These are phyloP conservation scores for Closterium sp. DNA, from an alignment of 139 green algal species.

Conservation along the genomic window DNA sequence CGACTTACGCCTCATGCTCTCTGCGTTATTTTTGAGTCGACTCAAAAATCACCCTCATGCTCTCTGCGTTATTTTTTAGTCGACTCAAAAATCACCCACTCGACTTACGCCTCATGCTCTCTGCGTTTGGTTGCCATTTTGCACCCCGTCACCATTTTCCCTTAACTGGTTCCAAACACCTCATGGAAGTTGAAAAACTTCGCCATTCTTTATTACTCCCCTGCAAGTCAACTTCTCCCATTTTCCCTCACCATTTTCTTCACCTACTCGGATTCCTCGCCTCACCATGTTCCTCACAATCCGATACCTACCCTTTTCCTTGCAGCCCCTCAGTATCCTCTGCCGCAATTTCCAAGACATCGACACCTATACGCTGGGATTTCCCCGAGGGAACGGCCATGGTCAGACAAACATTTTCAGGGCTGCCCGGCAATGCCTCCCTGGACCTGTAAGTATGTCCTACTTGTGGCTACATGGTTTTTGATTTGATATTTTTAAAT, in stretches of 20 bases:
- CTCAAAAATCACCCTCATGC: neutral
- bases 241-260: neutral
- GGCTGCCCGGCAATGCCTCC: conserved; percentile 31
- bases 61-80: neutral
- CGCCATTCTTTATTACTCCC: too few relatives aligned
- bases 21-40: neutral
- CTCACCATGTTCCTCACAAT: too few relatives aligned
- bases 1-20: too few relatives aligned
- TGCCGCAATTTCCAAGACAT: conserved; percentile 42
- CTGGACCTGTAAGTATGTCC: conserved; percentile 19
- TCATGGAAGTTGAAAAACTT: too few relatives aligned
- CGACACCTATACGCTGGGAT: conserved; percentile 41
- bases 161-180: too few relatives aligned
- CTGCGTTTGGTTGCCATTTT: too few relatives aligned
- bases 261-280: too few relatives aligned
- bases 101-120: too few relatives aligned
- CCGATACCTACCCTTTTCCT: neutral
- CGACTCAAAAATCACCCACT: too few relatives aligned
- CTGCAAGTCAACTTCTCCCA: too few relatives aligned
- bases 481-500: neutral
- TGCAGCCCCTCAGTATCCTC: conserved; percentile 41
- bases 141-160: too few relatives aligned
- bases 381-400: conserved; percentile 24
- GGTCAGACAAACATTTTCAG: conserved; percentile 43
- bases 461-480: neutral